A percentile compares a stretch with the other conserved stretches of the same genome.
phyloP scores from a whole-genome alignment of 2,329 filamentous ascomycete genomes.

The Cladophialophora immunda region DNA sequence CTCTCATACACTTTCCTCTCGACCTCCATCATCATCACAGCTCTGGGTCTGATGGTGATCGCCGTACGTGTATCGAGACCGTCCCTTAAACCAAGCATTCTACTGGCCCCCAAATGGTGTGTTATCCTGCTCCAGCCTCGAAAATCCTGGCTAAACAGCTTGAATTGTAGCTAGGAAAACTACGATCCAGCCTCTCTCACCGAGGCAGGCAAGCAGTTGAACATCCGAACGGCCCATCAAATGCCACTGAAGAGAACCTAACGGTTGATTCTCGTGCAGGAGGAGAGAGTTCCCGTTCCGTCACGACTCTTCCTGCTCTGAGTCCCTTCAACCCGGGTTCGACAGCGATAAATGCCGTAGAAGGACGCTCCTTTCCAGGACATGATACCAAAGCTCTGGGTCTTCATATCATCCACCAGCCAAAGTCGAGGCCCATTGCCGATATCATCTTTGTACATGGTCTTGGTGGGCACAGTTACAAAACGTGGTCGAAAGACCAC shows the following conservation, averaged over 20 bases:
- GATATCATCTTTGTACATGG: slow-evolving; percentile 50
- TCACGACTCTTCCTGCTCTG: neutral
- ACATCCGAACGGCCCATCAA: neutral
- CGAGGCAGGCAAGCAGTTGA: neutral
- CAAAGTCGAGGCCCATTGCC: slow-evolving; percentile 16
- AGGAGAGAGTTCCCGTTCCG: neutral
- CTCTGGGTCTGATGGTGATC: neutral
- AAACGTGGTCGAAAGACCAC: slow-evolving; percentile 50
- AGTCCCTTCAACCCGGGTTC: neutral
- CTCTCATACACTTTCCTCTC: neutral
- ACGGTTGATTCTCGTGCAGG: neutral
- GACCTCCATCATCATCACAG: neutral
- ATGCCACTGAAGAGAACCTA: neutral
- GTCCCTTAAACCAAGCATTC: neutral
- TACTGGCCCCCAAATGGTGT: slow-evolving; percentile 7
- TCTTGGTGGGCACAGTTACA: slow-evolving; percentile 49
- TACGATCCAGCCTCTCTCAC: slow-evolving; percentile 1
- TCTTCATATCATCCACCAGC: slow-evolving; percentile 22
- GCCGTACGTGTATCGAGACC: neutral
- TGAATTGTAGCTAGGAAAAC: slow-evolving; percentile 11
- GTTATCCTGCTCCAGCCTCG: neutral
- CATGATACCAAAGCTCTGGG: slow-evolving; percentile 6
- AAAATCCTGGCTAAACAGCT: neutral
- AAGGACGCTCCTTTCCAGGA: neutral
- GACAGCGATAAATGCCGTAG: neutral